A percentile compares a stretch with the other conserved stretches of the same genome.
Evolutionary conservation across 257 asterid species (phyloP).

Genomic region (Gentiana dahurica): DNA sequence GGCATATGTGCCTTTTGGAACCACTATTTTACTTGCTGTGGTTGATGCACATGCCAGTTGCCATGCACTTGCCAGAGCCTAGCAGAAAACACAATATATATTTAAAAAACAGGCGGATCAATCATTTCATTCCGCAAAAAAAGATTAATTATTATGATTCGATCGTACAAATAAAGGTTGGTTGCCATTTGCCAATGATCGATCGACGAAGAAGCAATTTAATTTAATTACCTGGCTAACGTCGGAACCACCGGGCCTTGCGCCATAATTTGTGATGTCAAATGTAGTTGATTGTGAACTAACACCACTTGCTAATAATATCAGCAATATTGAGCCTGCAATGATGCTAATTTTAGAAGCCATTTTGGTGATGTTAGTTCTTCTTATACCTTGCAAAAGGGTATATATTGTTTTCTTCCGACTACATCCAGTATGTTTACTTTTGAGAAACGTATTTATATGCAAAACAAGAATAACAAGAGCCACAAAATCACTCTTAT

Average conservation of each 20-base stretch:
- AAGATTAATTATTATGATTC: too few relatives aligned
- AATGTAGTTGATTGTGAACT: not conserved
- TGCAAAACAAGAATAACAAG: too few relatives aligned
- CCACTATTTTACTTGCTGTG: conserved; percentile 10
- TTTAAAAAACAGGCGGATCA: too few relatives aligned
- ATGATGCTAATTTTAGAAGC: not conserved
- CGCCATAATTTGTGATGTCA: conserved; percentile 10
- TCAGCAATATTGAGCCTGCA: not conserved
- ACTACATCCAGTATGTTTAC: too few relatives aligned
- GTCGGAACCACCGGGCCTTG: conserved; percentile 12
- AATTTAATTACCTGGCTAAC: conserved; percentile 11
- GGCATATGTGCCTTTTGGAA: conserved; percentile 28
- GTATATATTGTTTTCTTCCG: too few relatives aligned
- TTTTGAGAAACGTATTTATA: too few relatives aligned
- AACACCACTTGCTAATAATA: not conserved
- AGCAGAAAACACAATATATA: not conserved
- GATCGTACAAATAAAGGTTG: too few relatives aligned
- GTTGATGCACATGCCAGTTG: conserved; percentile 18
- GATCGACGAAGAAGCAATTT: not conserved
- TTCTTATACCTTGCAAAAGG: not conserved
- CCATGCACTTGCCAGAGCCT: conserved; percentile 43
- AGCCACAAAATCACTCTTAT: too few relatives aligned
- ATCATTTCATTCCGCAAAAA: too few relatives aligned
- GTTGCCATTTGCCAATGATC: too few relatives aligned
- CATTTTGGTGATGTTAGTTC: conserved; percentile 26